Conservation (phyloP, 345 rosid genomes). For the Linum usitatissimum region DNA sequence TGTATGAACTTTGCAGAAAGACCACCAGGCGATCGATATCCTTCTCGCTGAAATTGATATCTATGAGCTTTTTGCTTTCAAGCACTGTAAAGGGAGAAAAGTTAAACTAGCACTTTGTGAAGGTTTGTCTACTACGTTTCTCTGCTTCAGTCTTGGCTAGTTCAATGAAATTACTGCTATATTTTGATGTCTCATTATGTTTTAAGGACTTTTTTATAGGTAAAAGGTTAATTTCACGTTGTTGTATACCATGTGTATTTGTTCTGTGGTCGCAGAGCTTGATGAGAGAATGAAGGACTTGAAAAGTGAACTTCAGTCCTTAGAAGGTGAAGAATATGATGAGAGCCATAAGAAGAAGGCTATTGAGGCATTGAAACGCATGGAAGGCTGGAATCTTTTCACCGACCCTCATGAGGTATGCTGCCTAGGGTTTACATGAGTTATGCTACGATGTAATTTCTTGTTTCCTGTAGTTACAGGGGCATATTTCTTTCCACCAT, state of each 20-base stretch:
- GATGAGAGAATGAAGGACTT: slow-evolving; percentile 94
- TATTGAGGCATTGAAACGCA: slow-evolving; percentile 63
- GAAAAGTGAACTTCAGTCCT: slow-evolving; percentile 85
- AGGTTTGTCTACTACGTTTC: slow-evolving; percentile 30
- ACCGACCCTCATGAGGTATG: slow-evolving; percentile 69
- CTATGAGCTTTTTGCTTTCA: slow-evolving; percentile 96
- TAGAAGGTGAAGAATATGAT: slow-evolving; percentile 78
- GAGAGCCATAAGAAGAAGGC: slow-evolving; percentile 79
- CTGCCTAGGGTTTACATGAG: slow-evolving; percentile 7
- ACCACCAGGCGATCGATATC: slow-evolving; percentile 97
- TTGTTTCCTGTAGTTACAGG: slow-evolving; percentile 1
- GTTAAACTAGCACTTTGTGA: slow-evolving; percentile 93
- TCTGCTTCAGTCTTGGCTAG: background rate
- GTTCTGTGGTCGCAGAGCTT: slow-evolving; percentile 49
- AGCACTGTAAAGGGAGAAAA: slow-evolving; percentile 95
- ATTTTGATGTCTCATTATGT: background rate
- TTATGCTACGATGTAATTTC: slow-evolving; percentile 11
- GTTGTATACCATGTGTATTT: slow-evolving; percentile 1
- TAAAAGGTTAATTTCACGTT: background rate
- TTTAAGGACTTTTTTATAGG: background rate
- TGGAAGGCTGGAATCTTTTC: slow-evolving; percentile 98
- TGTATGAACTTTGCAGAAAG: slow-evolving; percentile 46
- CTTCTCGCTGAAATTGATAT: slow-evolving; percentile 95
- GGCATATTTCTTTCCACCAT: background rate
- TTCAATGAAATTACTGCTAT: background rate